These are phyloP conservation scores for Spirogloea muscicola DNA, from an alignment of 139 green algal species.

Conservation along the genomic window DNA sequence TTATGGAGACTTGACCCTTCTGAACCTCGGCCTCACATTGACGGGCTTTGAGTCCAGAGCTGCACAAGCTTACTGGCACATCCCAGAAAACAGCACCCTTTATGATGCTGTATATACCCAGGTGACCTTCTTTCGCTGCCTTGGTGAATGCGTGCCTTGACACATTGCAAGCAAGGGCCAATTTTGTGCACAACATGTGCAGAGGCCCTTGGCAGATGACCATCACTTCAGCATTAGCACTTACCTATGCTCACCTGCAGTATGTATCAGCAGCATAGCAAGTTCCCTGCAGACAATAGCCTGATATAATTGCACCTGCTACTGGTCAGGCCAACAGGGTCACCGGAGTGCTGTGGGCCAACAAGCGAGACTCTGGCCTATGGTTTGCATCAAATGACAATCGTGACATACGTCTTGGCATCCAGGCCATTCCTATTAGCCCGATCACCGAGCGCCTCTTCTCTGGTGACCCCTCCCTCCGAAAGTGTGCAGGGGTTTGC, in stretches of 20 bases:
- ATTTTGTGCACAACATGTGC: too few relatives aligned
- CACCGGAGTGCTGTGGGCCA: constrained; percentile 51
- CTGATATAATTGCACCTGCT: too few relatives aligned
- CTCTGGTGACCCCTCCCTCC: too few relatives aligned
- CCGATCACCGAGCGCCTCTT: constrained; percentile 25
- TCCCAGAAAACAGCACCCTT: constrained; percentile 14
- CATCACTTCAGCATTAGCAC: too few relatives aligned
- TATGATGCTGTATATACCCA: too few relatives aligned
- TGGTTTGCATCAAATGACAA: constrained; percentile 46
- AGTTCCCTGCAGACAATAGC: too few relatives aligned
- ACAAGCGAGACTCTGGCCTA: constrained; percentile 51
- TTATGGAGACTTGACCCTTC: constrained; percentile 30
- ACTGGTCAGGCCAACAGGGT: constrained; percentile 35
- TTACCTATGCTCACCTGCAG: too few relatives aligned
- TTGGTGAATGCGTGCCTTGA: not conserved
- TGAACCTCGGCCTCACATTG: constrained; percentile 40
- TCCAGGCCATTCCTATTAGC: constrained; percentile 50
- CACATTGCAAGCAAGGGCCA: not conserved
- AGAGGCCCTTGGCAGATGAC: too few relatives aligned
- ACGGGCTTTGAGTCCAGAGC: constrained; percentile 40
- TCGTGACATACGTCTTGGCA: constrained; percentile 45
- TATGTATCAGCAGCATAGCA: too few relatives aligned
- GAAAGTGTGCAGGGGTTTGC: too few relatives aligned
- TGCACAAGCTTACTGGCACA: constrained; percentile 49
- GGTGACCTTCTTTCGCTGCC: too few relatives aligned